Percentiles rank a stretch among this genome's conserved stretches.
Evolutionary conservation across 148 eudicot species (phyloP).

Genomic region (Rhododendron henanense): DNA sequence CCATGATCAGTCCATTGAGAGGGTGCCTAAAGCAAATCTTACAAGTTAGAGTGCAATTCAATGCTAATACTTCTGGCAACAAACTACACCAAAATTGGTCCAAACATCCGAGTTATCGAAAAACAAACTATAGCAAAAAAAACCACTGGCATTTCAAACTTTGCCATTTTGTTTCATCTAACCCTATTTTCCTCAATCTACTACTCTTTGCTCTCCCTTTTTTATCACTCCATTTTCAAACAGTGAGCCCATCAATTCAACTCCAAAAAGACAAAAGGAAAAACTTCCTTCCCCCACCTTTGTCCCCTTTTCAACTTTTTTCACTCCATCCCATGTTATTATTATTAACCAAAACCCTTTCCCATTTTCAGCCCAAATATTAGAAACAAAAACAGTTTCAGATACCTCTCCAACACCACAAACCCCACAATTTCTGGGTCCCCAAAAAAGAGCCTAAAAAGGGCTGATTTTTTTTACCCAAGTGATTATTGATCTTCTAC

Average conservation of each 20-base stretch:
- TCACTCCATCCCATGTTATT: conserved; percentile 27
- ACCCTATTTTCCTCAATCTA: neutral
- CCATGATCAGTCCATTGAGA: neutral
- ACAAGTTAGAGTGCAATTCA: conserved; percentile 15
- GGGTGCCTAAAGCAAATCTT: neutral
- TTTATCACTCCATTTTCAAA: conserved; percentile 20
- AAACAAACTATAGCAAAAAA: neutral
- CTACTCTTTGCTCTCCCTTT: neutral
- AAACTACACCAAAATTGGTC: conserved; percentile 16
- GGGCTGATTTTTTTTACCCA: neutral
- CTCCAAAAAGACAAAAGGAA: conserved; percentile 13
- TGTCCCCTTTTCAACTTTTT: conserved; percentile 19
- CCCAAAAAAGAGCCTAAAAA: conserved; percentile 19
- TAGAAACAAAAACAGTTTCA: conserved; percentile 1
- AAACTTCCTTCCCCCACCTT: neutral
- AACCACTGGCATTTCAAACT: conserved; percentile 14
- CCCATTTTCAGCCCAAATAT: neutral
- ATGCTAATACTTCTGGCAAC: conserved; percentile 32
- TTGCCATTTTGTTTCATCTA: conserved; percentile 11
- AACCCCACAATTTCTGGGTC: conserved; percentile 19
- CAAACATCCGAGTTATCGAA: too few relatives aligned
- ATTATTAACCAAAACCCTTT: conserved; percentile 7
- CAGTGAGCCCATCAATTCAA: conserved; percentile 27
- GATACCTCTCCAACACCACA: conserved; percentile 11
- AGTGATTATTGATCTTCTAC: neutral